A percentile compares a stretch with the other conserved stretches of the same genome.
phyloP scores from a whole-genome alignment of 768 basidiomycete species.

The Suillus decipiens region DNA sequence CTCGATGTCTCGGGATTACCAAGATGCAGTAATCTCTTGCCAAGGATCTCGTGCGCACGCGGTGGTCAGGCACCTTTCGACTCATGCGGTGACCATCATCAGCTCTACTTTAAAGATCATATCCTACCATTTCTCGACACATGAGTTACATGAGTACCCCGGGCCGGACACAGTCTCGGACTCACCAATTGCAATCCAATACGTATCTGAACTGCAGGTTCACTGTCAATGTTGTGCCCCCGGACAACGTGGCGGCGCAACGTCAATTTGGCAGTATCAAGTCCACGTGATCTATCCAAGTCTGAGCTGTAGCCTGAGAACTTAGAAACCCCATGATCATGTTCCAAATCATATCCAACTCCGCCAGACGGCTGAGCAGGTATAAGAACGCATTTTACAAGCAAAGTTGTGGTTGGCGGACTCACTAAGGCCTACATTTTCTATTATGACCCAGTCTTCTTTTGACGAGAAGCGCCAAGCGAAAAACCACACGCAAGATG shows the following conservation, averaged over 20 bases:
- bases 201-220: not conserved
- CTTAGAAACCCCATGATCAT: not conserved
- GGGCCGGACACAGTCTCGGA: not conserved
- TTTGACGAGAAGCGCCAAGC: slow-evolving; percentile 3
- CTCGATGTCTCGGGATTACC: not conserved
- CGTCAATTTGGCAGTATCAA: no score
- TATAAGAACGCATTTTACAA: not conserved
- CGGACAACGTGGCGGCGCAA: no score
- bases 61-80: no score
- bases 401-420: not conserved
- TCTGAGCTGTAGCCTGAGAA: no score
- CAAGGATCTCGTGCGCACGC: no score
- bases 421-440: not conserved
- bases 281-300: no score
- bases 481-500: slow-evolving; percentile 10
- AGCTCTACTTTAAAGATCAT: no score
- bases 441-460: not conserved
- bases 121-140: not conserved
- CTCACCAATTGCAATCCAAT: not conserved
- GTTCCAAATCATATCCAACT: not conserved
- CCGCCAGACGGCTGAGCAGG: not conserved
- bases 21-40: not conserved
- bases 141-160: not conserved
- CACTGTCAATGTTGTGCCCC: no score
- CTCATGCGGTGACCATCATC: no score